A percentile compares a stretch with the other conserved stretches of the same genome.
phyloP scores from a whole-genome alignment of 2,329 filamentous ascomycete genomes.

The Orbilia brochopaga region DNA sequence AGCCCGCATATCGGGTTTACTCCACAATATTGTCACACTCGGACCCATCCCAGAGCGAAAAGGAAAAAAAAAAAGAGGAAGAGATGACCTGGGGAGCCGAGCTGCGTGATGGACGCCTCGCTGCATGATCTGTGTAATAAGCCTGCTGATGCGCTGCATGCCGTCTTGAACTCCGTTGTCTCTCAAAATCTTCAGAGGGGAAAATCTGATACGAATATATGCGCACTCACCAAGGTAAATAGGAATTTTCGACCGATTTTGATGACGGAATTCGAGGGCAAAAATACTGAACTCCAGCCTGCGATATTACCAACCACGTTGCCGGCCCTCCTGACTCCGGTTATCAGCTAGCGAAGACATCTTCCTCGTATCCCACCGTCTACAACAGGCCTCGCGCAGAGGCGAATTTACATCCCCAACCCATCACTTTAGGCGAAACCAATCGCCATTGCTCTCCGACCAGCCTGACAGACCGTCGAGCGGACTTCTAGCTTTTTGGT shows the following conservation, averaged over 20 bases:
- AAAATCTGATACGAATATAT: too few species aligned
- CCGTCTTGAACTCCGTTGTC: constrained; percentile 8
- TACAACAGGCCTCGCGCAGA: constrained; percentile 17
- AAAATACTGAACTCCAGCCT: neutral
- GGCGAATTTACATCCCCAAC: constrained; percentile 34
- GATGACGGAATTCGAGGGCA: constrained; percentile 6
- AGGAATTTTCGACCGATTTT: constrained; percentile 10
- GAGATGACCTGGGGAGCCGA: constrained; percentile 41
- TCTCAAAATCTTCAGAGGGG: too few species aligned
- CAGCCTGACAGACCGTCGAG: neutral
- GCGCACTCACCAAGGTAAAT: constrained; percentile 11
- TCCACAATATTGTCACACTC: constrained; percentile 47
- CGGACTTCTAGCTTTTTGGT: constrained; percentile 14
- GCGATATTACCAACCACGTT: constrained; percentile 20
- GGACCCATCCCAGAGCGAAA: constrained; percentile 20
- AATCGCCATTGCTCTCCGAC: constrained; percentile 29
- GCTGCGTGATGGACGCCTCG: constrained; percentile 28
- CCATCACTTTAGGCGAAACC: constrained; percentile 45
- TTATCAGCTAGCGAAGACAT: constrained; percentile 16
- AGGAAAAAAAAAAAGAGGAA: constrained; percentile 25
- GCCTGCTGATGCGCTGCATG: constrained; percentile 24
- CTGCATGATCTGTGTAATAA: constrained; percentile 29
- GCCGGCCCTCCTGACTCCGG: constrained; percentile 24
- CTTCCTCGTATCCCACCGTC: constrained; percentile 11
- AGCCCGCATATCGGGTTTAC: constrained; percentile 27